Conservation (phyloP, 257 asterid species). For the Marsdenia floribunda region DNA sequence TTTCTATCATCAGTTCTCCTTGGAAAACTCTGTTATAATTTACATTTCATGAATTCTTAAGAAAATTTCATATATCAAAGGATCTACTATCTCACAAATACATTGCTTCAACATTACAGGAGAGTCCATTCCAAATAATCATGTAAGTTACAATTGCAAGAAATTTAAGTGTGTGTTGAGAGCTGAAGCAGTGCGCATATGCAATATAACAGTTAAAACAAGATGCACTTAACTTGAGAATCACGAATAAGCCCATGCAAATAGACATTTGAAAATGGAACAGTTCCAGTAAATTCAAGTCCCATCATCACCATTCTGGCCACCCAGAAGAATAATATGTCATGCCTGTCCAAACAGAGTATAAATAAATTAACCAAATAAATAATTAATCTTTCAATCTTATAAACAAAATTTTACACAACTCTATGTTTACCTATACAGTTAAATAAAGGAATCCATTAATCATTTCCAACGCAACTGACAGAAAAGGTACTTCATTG, state of each 20-base stretch:
- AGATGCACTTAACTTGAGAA: slow-evolving; percentile 52
- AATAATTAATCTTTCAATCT: neutral
- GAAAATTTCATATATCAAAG: neutral
- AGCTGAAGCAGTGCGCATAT: neutral
- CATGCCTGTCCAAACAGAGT: slow-evolving; percentile 68
- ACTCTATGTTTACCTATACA: neutral
- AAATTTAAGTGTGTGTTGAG: neutral
- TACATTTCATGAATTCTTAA: neutral
- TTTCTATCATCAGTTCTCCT: neutral
- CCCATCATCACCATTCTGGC: slow-evolving; percentile 99
- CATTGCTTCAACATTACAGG: neutral
- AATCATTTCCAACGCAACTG: neutral
- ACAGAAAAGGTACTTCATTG: neutral
- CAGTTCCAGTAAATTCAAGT: slow-evolving; percentile 83
- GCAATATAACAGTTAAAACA: neutral
- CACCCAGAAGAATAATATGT: slow-evolving; percentile 97
- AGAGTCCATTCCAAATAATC: neutral
- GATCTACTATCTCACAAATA: neutral
- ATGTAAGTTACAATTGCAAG: neutral
- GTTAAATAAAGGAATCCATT: neutral
- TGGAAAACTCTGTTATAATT: neutral
- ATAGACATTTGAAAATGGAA: slow-evolving; percentile 80
- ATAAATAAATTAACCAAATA: neutral
- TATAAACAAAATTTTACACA: neutral
- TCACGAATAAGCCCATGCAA: slow-evolving; percentile 98